phyloP scores from a whole-genome alignment of 257 asterid genomes.

The Paraleonurus japonicus region DNA sequence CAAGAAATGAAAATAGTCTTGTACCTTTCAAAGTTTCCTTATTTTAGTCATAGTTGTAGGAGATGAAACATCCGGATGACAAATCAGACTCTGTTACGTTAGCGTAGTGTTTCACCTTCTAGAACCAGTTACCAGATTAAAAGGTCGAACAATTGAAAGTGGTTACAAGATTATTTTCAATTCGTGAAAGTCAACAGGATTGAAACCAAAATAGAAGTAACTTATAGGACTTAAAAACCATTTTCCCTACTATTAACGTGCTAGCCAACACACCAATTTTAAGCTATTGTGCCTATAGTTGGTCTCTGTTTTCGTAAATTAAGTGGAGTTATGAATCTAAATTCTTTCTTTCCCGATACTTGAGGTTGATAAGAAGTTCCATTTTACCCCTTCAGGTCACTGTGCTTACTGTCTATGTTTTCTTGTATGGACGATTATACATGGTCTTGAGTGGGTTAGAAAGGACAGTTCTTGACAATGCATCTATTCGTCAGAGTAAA shows the following conservation, averaged over 20 bases:
- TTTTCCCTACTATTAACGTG: not conserved
- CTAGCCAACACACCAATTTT: not conserved
- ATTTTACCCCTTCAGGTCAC: conserved; percentile 16
- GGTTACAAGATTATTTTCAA: too few species aligned
- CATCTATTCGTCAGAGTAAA: conserved; percentile 19
- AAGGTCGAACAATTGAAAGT: too few species aligned
- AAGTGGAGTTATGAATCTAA: not conserved
- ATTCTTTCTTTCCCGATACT: not conserved
- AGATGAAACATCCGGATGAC: too few species aligned
- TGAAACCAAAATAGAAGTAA: too few species aligned
- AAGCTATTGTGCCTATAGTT: not conserved
- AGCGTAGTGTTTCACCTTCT: too few species aligned
- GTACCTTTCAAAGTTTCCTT: too few species aligned
- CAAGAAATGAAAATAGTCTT: not conserved
- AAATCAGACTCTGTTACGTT: too few species aligned
- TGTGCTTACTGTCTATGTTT: conserved; percentile 25
- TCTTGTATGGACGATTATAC: conserved; percentile 29
- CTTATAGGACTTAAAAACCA: not conserved
- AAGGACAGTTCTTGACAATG: conserved; percentile 17
- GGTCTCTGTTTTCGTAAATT: not conserved
- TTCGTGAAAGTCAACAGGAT: too few species aligned
- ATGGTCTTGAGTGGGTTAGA: conserved; percentile 33
- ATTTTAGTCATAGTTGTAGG: too few species aligned
- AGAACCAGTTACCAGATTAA: too few species aligned
- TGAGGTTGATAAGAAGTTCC: conserved; percentile 10